Evolutionary conservation across 1,139 yeast species (phyloP), one percentile per base, ranked within the genome.

Genomic region (Candida labiduridarum): DNA sequence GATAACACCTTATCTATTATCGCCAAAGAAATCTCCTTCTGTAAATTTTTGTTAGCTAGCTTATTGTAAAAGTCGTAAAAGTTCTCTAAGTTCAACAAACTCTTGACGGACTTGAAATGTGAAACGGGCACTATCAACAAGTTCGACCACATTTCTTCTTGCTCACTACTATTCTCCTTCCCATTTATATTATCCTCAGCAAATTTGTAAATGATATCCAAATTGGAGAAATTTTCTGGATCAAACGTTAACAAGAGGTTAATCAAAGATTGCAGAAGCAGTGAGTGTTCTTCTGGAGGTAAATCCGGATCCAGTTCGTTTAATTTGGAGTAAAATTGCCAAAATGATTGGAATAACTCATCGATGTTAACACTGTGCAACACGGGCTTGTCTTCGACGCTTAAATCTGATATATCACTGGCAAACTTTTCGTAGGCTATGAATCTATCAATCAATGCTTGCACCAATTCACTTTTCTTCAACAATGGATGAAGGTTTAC

Each of bases 361-460:
- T 46, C 44, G 12, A 49, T 41, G 41, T 54, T 48, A 25, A 48
- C 41, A 22, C n/a, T 22, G 6, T 22, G 29, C 15, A 38, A 38
- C 25, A n/a, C 31, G 22, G 39, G 30, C 27, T 18, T 47, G 31
- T 44, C 46, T 16, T 44, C 41, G 8, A 44, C 25, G 15, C 27
- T 39, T 14, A 38, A 45, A 31, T 35, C 40, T 29, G 41, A 41
- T 48, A 30, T 52, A 31, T 70, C 74, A 51, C 69, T 61, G 51
- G 39, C 42, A 43, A 45, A 72, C 51, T 75, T 68, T 48, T 72
- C 76, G 61, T 77, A 89, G 33, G 81, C 84, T 4, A 89, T 79
- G 52, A 94, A 76, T 51, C 97, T 79, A 45, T 87, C 87, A 50
- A 92, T 83, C 60, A 94, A 74, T 0, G 92, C 80, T 22, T 82